Evolutionary conservation across 2,329 filamentous ascomycete genomes (phyloP).

Genomic region (Alternaria gansuensis): DNA sequence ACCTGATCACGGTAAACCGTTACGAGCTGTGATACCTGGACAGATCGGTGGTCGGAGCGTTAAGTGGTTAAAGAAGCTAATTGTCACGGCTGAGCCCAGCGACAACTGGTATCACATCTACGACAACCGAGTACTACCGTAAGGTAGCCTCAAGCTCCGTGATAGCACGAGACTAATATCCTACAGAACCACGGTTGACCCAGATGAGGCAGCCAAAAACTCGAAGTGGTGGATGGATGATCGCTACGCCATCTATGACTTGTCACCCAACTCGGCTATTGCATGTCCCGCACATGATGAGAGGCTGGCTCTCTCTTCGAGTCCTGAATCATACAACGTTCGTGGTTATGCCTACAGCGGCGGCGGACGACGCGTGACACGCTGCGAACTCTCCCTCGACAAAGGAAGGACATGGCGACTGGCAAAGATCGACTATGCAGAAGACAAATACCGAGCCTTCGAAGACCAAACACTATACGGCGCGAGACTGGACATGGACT

Average conservation of each 20-base stretch:
- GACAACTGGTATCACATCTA: slow-evolving; percentile 97
- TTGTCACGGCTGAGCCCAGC: slow-evolving; percentile 79
- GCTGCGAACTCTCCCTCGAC: slow-evolving; percentile 84
- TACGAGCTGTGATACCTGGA: slow-evolving; percentile 84
- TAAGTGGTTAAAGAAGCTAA: slow-evolving; percentile 87
- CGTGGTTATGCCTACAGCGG: slow-evolving; percentile 89
- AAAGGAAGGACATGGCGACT: slow-evolving; percentile 82
- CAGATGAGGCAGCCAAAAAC: slow-evolving; percentile 78
- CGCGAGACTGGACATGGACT: slow-evolving; percentile 79
- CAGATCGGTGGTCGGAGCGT: slow-evolving; percentile 93
- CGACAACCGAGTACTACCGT: slow-evolving; percentile 87
- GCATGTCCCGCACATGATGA: slow-evolving; percentile 84
- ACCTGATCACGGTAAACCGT: slow-evolving; percentile 85
- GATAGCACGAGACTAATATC: slow-evolving; percentile 9
- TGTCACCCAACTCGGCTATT: slow-evolving; percentile 85
- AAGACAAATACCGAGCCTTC: slow-evolving; percentile 79
- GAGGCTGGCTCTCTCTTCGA: slow-evolving; percentile 61
- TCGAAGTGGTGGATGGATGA: slow-evolving; percentile 87
- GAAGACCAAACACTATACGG: slow-evolving; percentile 74
- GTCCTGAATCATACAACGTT: slow-evolving; percentile 67
- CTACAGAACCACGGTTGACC: slow-evolving; percentile 75
- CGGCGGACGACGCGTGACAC: slow-evolving; percentile 81
- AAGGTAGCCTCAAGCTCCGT: slow-evolving; percentile 32
- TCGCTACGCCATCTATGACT: slow-evolving; percentile 89
- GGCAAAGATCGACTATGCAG: slow-evolving; percentile 80